Base-by-base conservation (phyloP, 225 moss, liverwort and hornwort genomes). In the Antitrichia curtipendula region DNA sequence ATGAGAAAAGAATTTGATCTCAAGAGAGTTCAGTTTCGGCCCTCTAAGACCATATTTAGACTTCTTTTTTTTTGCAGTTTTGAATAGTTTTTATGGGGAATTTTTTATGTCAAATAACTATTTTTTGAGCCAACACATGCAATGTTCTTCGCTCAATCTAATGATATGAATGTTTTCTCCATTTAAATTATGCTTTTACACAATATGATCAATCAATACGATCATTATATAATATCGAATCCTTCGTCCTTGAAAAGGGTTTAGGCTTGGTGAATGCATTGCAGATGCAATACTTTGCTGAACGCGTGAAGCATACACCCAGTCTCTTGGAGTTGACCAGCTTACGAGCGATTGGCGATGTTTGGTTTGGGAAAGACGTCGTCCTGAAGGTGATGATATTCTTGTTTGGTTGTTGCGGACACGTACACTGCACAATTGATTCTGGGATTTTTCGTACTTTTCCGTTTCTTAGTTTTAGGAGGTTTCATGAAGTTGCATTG, bases 311-410 rank as follows among this genome's bases (percentile, higher is more conserved):
- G 68, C 81, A 93, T 54, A 80, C 36, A 43, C 95, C 93, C 32
- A 95, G 91, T 88, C 91, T 95, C 53, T 53, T 90, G 75, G 87
- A 61, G 34, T 66, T 93, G 52, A 84, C 84, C 69, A 92, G 93
- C 84, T 90, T 95, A 78, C 79, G 89, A 88, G 91, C 54, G 57
- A 91, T 95, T 80, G 95, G 95, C 36, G 93, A 95, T 75, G 90
- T 95, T 36, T 95, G 95, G 95, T 95, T 95, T 63, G 95, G 95
- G n/a, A 92, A 86, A 85, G 91, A 92, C 49, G 87, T 95, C 38
- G 84, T 91, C 78, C 80, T 95, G 43, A 89, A 92, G 94, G 94
- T 94, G 85, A 76, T 77, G 23, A 64, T 62, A 38, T 61, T 40
- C 27, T 31, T 87, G 57, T 61, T 56, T 54, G 68, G 3, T 53